Conservation (phyloP, 345 rosid genomes). For the Combretum micranthum region DNA sequence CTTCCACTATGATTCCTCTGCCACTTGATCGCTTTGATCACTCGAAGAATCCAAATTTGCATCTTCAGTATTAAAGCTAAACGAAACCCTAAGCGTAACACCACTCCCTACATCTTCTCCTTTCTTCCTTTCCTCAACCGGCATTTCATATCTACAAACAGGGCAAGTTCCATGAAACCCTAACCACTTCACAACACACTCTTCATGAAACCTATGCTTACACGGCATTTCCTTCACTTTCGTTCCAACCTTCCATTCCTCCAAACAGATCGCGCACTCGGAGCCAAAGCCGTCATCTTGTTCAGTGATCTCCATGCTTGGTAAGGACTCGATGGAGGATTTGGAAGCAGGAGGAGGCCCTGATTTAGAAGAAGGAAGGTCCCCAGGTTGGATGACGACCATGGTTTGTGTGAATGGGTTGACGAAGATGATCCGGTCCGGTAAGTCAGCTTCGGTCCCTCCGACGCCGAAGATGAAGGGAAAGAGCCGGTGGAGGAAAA, state of each 20-base stretch:
- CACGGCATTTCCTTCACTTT: conserved; percentile 72
- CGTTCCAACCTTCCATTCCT: conserved; percentile 38
- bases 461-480: conserved; percentile 51
- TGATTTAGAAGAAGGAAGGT: conserved; percentile 35
- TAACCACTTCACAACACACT: conserved; percentile 72
- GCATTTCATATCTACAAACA: conserved; percentile 74
- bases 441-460: conserved; percentile 14
- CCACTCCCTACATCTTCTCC: conserved; percentile 23
- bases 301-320: conserved; percentile 22
- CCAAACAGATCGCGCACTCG: conserved; percentile 70
- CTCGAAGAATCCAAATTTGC: neutral
- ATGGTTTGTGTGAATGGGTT: conserved; percentile 63
- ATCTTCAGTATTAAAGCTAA: conserved; percentile 25
- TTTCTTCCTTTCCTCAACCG: conserved; percentile 44
- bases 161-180: conserved; percentile 79
- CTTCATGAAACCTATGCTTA: conserved; percentile 64
- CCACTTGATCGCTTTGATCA: conserved; percentile 18
- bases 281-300: conserved; percentile 24
- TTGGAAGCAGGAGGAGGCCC: conserved; percentile 78
- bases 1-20: neutral
- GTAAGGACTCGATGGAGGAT: conserved; percentile 63
- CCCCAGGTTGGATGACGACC: conserved; percentile 45
- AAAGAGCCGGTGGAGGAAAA: conserved; percentile 28
- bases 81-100: conserved; percentile 51
- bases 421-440: conserved; percentile 48